phyloP scores from a whole-genome alignment of 176 grass and related monocot genomes.

The Dendrocalamus sinicus region DNA sequence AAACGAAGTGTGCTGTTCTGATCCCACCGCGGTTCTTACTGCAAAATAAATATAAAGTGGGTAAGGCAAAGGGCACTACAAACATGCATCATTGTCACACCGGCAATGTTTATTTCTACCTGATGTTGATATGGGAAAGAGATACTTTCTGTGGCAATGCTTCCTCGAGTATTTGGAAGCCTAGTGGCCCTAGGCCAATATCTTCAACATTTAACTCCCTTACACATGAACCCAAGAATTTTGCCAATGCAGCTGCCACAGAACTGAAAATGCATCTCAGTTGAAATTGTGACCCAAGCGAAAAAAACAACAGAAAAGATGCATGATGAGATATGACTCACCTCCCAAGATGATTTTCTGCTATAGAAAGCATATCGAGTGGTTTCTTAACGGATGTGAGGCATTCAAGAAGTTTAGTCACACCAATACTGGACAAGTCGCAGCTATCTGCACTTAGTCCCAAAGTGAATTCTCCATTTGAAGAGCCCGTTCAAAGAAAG shows the following conservation, averaged over 20 bases:
- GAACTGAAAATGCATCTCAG: slow-evolving; percentile 48
- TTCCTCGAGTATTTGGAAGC: slow-evolving; percentile 68
- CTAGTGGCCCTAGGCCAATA: slow-evolving; percentile 57
- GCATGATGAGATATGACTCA: slow-evolving; percentile 24
- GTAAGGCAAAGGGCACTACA: background rate
- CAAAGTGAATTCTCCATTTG: slow-evolving; percentile 34
- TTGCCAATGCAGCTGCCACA: slow-evolving; percentile 58
- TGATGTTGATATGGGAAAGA: slow-evolving; percentile 68
- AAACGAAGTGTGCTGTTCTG: slow-evolving; percentile 48
- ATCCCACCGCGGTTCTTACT: slow-evolving; percentile 67
- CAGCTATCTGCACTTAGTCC: slow-evolving; percentile 71
- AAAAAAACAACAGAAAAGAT: background rate
- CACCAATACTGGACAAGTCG: slow-evolving; percentile 57
- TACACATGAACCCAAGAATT: slow-evolving; percentile 64
- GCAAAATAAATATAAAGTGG: slow-evolving; percentile 21
- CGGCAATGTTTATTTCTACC: slow-evolving; percentile 37
- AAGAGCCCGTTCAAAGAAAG: no score
- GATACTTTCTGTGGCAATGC: slow-evolving; percentile 48
- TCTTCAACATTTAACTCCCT: slow-evolving; percentile 64
- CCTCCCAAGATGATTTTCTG: slow-evolving; percentile 87
- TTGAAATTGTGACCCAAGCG: background rate
- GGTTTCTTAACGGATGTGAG: slow-evolving; percentile 57
- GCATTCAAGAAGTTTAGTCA: slow-evolving; percentile 72
- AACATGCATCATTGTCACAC: background rate
- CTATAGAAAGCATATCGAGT: slow-evolving; percentile 71